Conservation (phyloP, 345 rosid species). For the Rhodamnia rubescens region DNA sequence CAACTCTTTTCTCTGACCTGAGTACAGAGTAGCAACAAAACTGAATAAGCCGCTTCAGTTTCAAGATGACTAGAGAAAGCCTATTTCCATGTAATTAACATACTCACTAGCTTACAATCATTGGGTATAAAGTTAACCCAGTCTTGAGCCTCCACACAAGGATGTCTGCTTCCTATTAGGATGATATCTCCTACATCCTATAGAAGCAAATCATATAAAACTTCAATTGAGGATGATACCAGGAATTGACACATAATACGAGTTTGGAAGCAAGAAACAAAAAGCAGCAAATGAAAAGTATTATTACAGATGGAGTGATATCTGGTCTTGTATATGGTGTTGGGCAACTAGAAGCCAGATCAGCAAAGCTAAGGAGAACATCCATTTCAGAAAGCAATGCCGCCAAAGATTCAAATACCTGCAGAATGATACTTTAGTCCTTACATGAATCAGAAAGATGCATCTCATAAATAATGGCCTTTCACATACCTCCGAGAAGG, state of each 20-base stretch:
- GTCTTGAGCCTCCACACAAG: constrained; percentile 98
- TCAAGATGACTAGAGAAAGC: constrained; percentile 6
- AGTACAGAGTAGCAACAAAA: constrained; percentile 9
- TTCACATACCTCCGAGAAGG: constrained; percentile 74
- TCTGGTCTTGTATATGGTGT: constrained; percentile 90
- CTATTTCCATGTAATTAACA: neutral
- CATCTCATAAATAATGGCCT: neutral
- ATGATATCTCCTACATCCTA: constrained; percentile 81
- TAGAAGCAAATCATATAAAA: constrained; percentile 6
- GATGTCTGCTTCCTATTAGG: constrained; percentile 90
- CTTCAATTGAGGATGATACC: neutral
- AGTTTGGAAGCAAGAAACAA: neutral
- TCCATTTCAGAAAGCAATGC: constrained; percentile 79
- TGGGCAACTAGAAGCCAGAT: constrained; percentile 86
- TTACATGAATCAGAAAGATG: neutral
- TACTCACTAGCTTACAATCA: constrained; percentile 86
- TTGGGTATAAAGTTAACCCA: constrained; percentile 99
- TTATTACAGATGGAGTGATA: constrained; percentile 57
- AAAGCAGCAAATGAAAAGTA: constrained; percentile 2
- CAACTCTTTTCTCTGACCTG: constrained; percentile 89
- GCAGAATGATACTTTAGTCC: constrained; percentile 13
- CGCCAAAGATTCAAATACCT: constrained; percentile 79
- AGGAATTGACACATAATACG: neutral
- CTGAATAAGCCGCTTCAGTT: constrained; percentile 5
- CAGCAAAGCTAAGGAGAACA: constrained; percentile 93